Evolutionary conservation across 352 stramenopile genomes (phyloP).

Genomic region (Phytophthora vignae): DNA sequence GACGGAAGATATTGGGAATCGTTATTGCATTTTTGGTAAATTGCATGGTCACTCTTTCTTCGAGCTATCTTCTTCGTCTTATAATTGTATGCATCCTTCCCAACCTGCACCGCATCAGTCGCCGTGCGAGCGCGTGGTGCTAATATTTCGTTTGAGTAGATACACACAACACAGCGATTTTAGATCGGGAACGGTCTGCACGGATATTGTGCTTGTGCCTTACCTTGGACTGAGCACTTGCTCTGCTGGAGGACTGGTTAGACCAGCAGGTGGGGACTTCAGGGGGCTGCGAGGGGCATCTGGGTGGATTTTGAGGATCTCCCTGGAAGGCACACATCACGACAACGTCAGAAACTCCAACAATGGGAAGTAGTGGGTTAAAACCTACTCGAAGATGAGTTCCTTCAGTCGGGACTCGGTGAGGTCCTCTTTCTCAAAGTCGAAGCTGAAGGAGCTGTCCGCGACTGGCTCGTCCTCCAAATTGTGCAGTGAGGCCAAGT

Average conservation of each 20-base stretch:
- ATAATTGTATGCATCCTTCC: constrained; percentile 27
- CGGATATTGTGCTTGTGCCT: background rate
- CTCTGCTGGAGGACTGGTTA: constrained; percentile 37
- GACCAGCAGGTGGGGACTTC: constrained; percentile 22
- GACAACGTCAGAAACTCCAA: background rate
- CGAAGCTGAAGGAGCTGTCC: constrained; percentile 83
- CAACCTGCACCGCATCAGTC: constrained; percentile 6
- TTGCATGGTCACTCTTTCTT: constrained; percentile 24
- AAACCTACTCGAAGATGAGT: constrained; percentile 86
- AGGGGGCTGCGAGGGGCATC: constrained; percentile 41
- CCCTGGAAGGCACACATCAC: constrained; percentile 36
- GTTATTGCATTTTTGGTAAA: constrained; percentile 35
- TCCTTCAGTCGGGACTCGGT: constrained; percentile 85
- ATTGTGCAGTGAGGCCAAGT: constrained; percentile 93
- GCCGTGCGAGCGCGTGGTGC: constrained; percentile 26
- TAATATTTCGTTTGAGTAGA: background rate
- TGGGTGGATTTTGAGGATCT: constrained; percentile 81
- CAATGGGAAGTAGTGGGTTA: too few species aligned
- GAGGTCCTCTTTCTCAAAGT: constrained; percentile 90
- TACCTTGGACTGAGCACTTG: constrained; percentile 71
- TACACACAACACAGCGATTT: too few species aligned
- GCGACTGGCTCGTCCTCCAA: constrained; percentile 92
- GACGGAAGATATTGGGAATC: constrained; percentile 12
- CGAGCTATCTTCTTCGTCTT: constrained; percentile 21
- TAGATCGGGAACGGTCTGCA: too few species aligned